Conservation (phyloP, 2,329 filamentous ascomycete species). For the Cladosporium sp. region DNA sequence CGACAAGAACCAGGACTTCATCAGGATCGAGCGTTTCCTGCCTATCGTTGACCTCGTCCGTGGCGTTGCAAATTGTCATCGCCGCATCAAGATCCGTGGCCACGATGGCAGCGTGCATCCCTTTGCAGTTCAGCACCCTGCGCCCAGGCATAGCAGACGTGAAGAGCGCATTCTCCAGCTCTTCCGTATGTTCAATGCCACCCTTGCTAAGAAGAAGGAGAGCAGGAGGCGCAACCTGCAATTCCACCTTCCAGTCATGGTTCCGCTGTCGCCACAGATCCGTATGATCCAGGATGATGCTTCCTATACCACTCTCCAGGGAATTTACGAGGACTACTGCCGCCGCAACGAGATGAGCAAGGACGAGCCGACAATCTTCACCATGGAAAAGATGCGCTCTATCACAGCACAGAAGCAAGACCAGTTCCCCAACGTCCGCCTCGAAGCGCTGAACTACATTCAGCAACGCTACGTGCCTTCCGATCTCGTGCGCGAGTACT, state of each 20-base stretch:
- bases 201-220: slow-evolving; percentile 87
- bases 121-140: slow-evolving; percentile 94
- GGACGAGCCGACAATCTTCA: slow-evolving; percentile 91
- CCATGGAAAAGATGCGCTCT: slow-evolving; percentile 85
- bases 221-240: slow-evolving; percentile 87
- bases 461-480: slow-evolving; percentile 89
- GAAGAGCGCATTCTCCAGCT: slow-evolving; percentile 94
- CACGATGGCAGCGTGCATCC: slow-evolving; percentile 96
- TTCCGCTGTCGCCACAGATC: slow-evolving; percentile 90
- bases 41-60: slow-evolving; percentile 91
- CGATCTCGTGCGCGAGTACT: slow-evolving; percentile 79
- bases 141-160: slow-evolving; percentile 82
- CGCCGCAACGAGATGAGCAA: slow-evolving; percentile 80
- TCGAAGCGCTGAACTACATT: slow-evolving; percentile 92
- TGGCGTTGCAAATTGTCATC: slow-evolving; percentile 84
- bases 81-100: slow-evolving; percentile 89
- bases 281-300: slow-evolving; percentile 93
- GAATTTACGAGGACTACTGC: slow-evolving; percentile 94
- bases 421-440: slow-evolving; percentile 44
- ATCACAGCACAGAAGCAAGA: slow-evolving; percentile 58
- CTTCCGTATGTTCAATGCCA: slow-evolving; percentile 95
- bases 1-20: slow-evolving; percentile 98
- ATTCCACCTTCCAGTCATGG: slow-evolving; percentile 93
- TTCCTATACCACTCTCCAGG: slow-evolving; percentile 90
- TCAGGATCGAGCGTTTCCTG: slow-evolving; percentile 93